Evolutionary conservation across 768 basidiomycete genomes (phyloP).

Genomic region (Pisolithus microcarpus): DNA sequence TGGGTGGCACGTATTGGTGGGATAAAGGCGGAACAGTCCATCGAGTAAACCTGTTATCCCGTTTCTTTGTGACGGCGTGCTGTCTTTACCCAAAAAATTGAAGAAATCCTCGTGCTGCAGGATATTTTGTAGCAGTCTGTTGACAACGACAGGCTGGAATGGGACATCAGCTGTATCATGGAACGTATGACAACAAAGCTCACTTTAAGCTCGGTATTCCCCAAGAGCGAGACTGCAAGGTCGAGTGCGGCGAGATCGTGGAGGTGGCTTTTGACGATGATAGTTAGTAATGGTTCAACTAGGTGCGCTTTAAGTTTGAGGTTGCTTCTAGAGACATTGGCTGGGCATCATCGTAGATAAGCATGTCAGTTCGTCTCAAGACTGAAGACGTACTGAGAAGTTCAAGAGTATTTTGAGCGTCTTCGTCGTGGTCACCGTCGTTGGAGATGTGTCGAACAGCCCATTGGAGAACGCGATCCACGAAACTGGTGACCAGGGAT

Average conservation of each 20-base stretch:
- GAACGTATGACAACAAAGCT: constrained; percentile 4
- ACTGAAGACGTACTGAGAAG: constrained; percentile 32
- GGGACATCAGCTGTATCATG: not conserved
- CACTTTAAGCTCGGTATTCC: constrained; percentile 56
- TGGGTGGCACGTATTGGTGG: constrained; percentile 77
- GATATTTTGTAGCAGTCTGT: constrained; percentile 68
- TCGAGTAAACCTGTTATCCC: constrained; percentile 52
- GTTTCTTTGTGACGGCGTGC: constrained; percentile 30
- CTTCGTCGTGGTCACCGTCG: constrained; percentile 21
- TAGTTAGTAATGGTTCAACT: constrained; percentile 65
- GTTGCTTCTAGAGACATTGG: constrained; percentile 7
- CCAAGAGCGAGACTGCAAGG: constrained; percentile 37
- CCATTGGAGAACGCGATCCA: constrained; percentile 48
- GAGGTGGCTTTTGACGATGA: constrained; percentile 56
- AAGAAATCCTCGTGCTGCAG: constrained; percentile 64
- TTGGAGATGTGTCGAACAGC: constrained; percentile 40
- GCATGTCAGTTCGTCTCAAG: not conserved
- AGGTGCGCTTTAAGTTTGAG: constrained; percentile 41
- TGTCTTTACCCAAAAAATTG: constrained; percentile 31
- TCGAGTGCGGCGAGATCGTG: constrained; percentile 32
- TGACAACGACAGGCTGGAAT: constrained; percentile 56
- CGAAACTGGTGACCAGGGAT: constrained; percentile 24
- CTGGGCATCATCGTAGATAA: constrained; percentile 3
- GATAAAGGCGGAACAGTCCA: constrained; percentile 66
- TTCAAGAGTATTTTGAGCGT: constrained; percentile 18